Evolutionary conservation across 163 green algal species (phyloP), one percentile per base, ranked within the genome.

Genomic region (Scenedesmus sp.): DNA sequence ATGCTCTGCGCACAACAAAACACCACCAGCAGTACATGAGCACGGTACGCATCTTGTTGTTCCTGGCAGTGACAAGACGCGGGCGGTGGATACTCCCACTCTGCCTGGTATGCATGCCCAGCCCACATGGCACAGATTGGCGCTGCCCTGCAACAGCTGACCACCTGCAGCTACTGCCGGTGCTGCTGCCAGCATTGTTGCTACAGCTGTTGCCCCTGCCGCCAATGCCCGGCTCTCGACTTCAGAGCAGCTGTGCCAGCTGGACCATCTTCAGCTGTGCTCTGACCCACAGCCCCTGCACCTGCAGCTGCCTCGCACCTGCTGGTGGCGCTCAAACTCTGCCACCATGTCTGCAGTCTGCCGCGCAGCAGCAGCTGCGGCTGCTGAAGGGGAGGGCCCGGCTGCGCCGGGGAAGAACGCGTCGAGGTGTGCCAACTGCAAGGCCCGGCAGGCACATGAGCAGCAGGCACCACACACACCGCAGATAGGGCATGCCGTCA

Each of bases 401-500:
- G 40, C 86, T 33, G 35, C 46, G 20, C 65, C 78, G 20, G 87
- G 87, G 78, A 91, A 91, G 40, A 91, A 91, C 1, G 78, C 87
- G 13, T 87, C 87, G 7, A 91, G 53, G 43, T 91, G 87, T 3
- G 87, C 53, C 87, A 87, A 33, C 87, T 90, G 85, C 72, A 84
- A 18, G 49, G 9, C 9, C 2, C 53, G 49, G 33, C 46, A 73
- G 33, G 35, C 35, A 53, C 5, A 49, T 6, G 7, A 26, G 3
- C 43, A 85, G 42, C 79, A 68, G n/a, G n/a, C n/a, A n/a, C n/a
- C n/a, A n/a, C n/a, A n/a, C n/a, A n/a, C n/a, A n/a, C n/a, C n/a
- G n/a, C n/a, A n/a, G n/a, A n/a, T n/a, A n/a, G n/a, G n/a, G n/a
- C n/a, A n/a, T n/a, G n/a, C n/a, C n/a, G n/a, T n/a, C n/a, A n/a